These are phyloP conservation scores for Exophiala alcalophila DNA, from an alignment of 2,329 filamentous ascomycete species.

Conservation along the genomic window DNA sequence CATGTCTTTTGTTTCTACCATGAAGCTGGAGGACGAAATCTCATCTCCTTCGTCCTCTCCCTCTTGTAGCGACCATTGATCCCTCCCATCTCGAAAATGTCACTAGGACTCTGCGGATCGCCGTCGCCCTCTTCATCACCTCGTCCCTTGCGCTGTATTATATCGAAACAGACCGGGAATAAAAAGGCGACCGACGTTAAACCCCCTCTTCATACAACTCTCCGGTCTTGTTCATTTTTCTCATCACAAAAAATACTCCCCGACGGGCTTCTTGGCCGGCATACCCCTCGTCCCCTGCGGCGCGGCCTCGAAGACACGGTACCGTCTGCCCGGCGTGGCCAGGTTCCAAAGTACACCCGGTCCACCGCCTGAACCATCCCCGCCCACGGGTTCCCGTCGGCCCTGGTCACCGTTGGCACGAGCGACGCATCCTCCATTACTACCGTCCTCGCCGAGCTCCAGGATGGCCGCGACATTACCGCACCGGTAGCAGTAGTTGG, in stretches of 20 bases:
- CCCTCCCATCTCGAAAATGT: too few relatives aligned
- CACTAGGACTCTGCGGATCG: too few relatives aligned
- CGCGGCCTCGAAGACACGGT: conserved; percentile 93
- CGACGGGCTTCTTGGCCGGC: conserved; percentile 97
- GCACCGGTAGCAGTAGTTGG: conserved; percentile 95
- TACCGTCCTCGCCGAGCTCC: conserved; percentile 67
- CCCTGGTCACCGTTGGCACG: conserved; percentile 44
- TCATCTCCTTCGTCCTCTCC: too few relatives aligned
- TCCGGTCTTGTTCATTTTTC: too few relatives aligned
- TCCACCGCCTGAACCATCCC: conserved; percentile 20
- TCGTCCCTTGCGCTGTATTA: too few relatives aligned
- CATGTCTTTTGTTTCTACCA: too few relatives aligned
- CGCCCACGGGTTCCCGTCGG: conserved; percentile 36
- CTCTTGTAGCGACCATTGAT: too few relatives aligned
- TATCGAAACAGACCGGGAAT: too few relatives aligned
- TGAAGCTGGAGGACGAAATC: too few relatives aligned
- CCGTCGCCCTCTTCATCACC: too few relatives aligned
- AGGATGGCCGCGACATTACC: conserved; percentile 94
- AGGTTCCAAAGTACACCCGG: conserved; percentile 29
- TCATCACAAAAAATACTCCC: conserved; percentile 85
- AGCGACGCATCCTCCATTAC: conserved; percentile 51
- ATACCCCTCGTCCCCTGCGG: conserved; percentile 94
- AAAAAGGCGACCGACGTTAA: neutral
- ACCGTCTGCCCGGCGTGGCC: conserved; percentile 77
- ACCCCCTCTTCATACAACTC: neutral